phyloP scores from a whole-genome alignment of 2,329 filamentous ascomycete species.

The Simplicillium sp. region DNA sequence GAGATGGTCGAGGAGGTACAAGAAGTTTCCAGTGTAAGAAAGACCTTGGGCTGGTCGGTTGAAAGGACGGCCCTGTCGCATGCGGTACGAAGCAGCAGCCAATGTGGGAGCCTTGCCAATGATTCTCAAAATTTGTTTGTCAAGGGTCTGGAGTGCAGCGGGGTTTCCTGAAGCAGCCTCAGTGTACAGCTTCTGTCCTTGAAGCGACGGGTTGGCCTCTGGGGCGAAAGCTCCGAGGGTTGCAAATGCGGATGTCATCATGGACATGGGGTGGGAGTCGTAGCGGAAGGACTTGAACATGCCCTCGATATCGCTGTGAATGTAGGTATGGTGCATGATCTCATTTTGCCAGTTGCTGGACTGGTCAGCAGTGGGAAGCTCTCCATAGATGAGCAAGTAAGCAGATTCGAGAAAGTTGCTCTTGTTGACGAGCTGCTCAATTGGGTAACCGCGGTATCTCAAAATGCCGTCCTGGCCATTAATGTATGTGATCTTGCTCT shows the following conservation, averaged over 20 bases:
- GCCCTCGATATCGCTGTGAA: conserved; percentile 37
- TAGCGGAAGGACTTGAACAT: conserved; percentile 42
- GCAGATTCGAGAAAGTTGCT: conserved; percentile 40
- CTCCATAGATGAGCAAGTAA: conserved; percentile 41
- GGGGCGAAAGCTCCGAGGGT: conserved; percentile 39
- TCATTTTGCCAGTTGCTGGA: conserved; percentile 32
- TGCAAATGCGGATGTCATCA: conserved; percentile 39
- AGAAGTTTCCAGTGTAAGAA: conserved; percentile 45
- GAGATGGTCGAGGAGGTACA: conserved; percentile 43
- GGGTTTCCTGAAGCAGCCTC: conserved; percentile 30
- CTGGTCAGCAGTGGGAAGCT: conserved; percentile 33
- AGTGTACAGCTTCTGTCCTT: conserved; percentile 39
- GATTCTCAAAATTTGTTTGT: conserved; percentile 43
- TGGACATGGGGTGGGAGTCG: conserved; percentile 43
- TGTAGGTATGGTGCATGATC: conserved; percentile 41
- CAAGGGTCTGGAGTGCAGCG: conserved; percentile 30
- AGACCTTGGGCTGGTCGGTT: conserved; percentile 35
- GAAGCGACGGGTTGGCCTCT: conserved; percentile 39
- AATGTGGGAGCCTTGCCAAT: conserved; percentile 41
- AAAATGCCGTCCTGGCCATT: conserved; percentile 41
- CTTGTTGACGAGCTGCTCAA: conserved; percentile 38
- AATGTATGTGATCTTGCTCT: conserved; percentile 41
- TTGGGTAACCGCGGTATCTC: conserved; percentile 41
- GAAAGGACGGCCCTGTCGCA: conserved; percentile 41
- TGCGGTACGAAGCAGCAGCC: conserved; percentile 40